A percentile compares a stretch with the other conserved stretches of the same genome.
These are phyloP conservation scores for Hyaloscypha bicolor DNA, from an alignment of 495 filamentous ascomycete species.

Conservation along the genomic window DNA sequence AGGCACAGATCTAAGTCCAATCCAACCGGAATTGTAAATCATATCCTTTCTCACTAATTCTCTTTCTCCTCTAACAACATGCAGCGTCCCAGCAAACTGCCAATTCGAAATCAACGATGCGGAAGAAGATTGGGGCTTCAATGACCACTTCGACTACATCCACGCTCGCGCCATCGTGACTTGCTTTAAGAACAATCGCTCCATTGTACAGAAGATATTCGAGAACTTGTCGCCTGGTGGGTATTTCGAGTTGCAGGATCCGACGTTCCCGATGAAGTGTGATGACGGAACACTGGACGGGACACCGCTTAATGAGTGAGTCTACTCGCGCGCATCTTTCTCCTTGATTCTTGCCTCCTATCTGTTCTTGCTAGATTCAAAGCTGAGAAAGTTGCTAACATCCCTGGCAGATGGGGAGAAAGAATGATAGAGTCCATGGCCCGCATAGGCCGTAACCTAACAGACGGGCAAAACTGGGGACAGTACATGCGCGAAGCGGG, in stretches of 20 bases:
- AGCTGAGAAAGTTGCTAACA: background rate
- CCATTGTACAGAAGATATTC: constrained; percentile 43
- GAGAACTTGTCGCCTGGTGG: constrained; percentile 61
- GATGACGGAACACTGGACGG: constrained; percentile 41
- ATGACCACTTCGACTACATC: constrained; percentile 35
- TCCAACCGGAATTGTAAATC: constrained; percentile 10
- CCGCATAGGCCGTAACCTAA: constrained; percentile 11
- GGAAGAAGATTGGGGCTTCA: constrained; percentile 36
- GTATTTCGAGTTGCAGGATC: constrained; percentile 45
- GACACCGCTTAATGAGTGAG: constrained; percentile 11
- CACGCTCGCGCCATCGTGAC: constrained; percentile 37
- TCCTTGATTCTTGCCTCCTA: too few species aligned
- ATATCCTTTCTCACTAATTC: background rate
- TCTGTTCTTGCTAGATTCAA: background rate
- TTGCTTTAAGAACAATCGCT: constrained; percentile 56
- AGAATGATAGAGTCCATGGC: background rate
- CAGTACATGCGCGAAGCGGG: constrained; percentile 17
- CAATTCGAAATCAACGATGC: constrained; percentile 38
- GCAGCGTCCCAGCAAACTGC: constrained; percentile 44
- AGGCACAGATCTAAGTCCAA: constrained; percentile 19
- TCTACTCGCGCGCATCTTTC: too few species aligned
- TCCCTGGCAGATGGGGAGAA: constrained; percentile 9
- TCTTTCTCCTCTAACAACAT: background rate
- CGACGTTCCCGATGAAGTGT: constrained; percentile 36
- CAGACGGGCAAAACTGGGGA: constrained; percentile 11